phyloP scores from a whole-genome alignment of 345 rosid genomes.

The Salix caprea region DNA sequence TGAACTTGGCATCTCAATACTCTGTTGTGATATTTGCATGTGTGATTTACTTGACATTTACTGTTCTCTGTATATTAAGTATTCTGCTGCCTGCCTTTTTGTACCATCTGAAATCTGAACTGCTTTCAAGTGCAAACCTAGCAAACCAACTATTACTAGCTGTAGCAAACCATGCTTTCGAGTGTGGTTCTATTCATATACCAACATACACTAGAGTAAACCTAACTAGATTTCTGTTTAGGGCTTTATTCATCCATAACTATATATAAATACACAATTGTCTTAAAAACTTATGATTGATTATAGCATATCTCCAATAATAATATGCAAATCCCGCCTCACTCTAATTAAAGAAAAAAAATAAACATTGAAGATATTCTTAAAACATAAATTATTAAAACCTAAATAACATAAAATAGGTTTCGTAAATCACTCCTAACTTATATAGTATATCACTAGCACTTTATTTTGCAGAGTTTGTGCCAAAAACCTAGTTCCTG shows the following conservation, averaged over 20 bases:
- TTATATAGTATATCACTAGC: no score
- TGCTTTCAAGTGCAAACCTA: not conserved
- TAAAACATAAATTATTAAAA: no score
- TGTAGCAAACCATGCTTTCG: not conserved
- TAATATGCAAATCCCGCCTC: no score
- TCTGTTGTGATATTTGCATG: not conserved
- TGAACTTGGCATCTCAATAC: slow-evolving; percentile 6
- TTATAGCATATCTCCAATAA: no score
- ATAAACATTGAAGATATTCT: no score
- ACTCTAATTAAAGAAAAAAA: no score
- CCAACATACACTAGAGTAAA: not conserved
- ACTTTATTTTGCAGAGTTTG: no score
- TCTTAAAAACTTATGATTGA: no score
- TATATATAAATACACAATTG: no score
- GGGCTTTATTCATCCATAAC: not conserved
- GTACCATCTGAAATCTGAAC: not conserved
- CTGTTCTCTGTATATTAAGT: not conserved
- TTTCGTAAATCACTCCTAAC: no score
- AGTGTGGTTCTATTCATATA: not conserved
- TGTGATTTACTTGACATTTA: not conserved
- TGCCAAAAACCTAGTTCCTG: not conserved
- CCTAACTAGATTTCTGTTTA: not conserved
- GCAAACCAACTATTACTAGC: not conserved
- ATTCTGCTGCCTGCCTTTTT: not conserved
- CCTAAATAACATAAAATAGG: no score